phyloP scores from a whole-genome alignment of 805 yeast genomes.

The Wickerhamiella vanderwaltii region DNA sequence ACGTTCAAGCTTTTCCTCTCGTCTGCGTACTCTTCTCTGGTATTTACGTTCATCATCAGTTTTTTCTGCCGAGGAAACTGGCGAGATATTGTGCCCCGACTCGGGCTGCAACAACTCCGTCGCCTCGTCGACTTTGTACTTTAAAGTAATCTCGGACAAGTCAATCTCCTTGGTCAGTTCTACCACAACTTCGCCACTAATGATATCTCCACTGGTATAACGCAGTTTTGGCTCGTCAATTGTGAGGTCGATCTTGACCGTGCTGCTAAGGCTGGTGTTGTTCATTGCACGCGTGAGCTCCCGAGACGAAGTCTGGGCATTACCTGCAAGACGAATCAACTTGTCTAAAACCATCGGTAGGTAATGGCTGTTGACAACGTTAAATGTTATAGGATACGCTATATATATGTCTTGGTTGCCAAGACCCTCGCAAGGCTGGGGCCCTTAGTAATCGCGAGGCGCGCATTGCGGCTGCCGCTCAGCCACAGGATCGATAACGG shows the following conservation, averaged over 20 bases:
- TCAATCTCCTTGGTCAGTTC: conserved; percentile 10
- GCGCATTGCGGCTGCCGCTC: no score
- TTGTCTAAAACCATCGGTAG: not conserved
- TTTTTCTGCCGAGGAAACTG: not conserved
- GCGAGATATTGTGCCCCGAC: not conserved
- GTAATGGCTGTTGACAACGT: no score
- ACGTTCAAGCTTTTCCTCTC: not conserved
- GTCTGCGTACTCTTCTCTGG: not conserved
- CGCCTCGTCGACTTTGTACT: conserved; percentile 14
- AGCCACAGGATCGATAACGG: no score
- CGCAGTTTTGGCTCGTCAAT: conserved; percentile 11
- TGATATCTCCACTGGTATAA: conserved; percentile 14
- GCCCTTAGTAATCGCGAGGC: no score
- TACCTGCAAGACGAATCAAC: conserved; percentile 1
- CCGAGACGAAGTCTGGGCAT: not conserved
- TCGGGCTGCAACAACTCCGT: conserved; percentile 6
- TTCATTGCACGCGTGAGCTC: conserved; percentile 1
- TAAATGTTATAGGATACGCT: no score
- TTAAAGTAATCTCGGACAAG: conserved; percentile 12
- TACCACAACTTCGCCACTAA: conserved; percentile 15
- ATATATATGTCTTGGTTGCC: no score
- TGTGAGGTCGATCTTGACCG: conserved; percentile 2
- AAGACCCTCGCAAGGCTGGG: no score
- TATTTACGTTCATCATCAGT: not conserved
- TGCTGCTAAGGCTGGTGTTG: conserved; percentile 1